phyloP scores from a whole-genome alignment of 129 eudicot species.

The Saussurea involucrata region DNA sequence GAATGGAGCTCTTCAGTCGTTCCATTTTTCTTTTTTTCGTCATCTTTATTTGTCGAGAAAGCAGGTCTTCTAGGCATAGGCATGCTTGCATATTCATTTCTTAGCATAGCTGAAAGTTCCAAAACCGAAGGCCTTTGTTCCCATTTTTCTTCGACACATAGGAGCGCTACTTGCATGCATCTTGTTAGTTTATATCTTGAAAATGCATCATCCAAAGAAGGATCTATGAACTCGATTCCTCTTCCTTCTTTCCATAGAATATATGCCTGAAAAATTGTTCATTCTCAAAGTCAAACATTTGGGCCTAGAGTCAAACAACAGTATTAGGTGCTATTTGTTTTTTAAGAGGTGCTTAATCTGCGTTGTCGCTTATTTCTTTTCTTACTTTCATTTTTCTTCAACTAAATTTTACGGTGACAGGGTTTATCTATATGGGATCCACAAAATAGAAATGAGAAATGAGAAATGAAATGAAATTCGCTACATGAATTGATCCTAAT shows the following conservation, averaged over 20 bases:
- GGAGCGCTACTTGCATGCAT: conserved; percentile 20
- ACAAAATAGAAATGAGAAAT: not conserved
- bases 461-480: not conserved
- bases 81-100: conserved; percentile 11
- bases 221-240: conserved; percentile 23
- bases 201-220: conserved; percentile 25
- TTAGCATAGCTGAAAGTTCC: conserved; percentile 21
- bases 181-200: conserved; percentile 17
- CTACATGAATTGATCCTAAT: not conserved
- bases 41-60: conserved; percentile 1
- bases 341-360: not conserved
- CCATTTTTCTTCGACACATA: conserved; percentile 27
- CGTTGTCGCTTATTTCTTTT: not conserved
- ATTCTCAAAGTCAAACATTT: not conserved
- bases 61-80: conserved; percentile 22
- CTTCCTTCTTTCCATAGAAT: conserved; percentile 15
- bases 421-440: not conserved
- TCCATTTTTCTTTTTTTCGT: conserved; percentile 7
- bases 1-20: not conserved
- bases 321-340: not conserved
- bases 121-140: conserved; percentile 24
- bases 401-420: too few species aligned
- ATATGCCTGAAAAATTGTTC: conserved; percentile 23
- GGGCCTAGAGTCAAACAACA: not conserved
- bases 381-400: not conserved